These are phyloP conservation scores for Cryptosporidium canis DNA, from an alignment of 169 alveolate species.

Conservation along the genomic window DNA sequence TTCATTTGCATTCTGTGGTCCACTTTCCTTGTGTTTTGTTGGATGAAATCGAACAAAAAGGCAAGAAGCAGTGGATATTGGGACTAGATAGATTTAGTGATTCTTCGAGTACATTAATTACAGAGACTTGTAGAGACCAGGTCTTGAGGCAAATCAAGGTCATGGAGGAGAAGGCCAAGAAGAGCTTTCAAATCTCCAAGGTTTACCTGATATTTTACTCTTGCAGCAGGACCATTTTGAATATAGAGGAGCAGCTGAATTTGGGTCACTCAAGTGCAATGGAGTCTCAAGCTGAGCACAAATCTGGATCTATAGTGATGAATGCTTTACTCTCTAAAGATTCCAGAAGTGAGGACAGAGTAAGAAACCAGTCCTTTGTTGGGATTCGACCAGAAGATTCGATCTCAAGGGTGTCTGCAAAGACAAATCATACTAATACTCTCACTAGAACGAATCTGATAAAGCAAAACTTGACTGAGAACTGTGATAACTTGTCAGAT, in stretches of 20 bases:
- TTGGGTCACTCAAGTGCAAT: background rate
- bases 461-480: conserved; percentile 43
- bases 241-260: conserved; percentile 53
- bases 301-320: background rate
- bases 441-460: conserved; percentile 38
- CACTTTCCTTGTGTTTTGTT: conserved; percentile 49
- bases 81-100: conserved; percentile 5
- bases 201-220: conserved; percentile 45
- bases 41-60: conserved; percentile 13
- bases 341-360: background rate
- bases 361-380: background rate
- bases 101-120: background rate
- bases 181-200: conserved; percentile 42
- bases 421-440: conserved; percentile 23
- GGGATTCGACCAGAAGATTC: conserved; percentile 59
- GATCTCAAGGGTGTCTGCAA: conserved; percentile 43
- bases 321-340: background rate
- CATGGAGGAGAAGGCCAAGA: conserved; percentile 65
- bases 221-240: conserved; percentile 37
- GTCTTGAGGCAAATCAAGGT: background rate
- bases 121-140: background rate
- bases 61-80: conserved; percentile 69
- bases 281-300: background rate
- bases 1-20: conserved; percentile 15
- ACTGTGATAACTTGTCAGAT: conserved; percentile 36